Conservation (phyloP, 257 asterid genomes). For the Phtheirospermum japonicum region DNA sequence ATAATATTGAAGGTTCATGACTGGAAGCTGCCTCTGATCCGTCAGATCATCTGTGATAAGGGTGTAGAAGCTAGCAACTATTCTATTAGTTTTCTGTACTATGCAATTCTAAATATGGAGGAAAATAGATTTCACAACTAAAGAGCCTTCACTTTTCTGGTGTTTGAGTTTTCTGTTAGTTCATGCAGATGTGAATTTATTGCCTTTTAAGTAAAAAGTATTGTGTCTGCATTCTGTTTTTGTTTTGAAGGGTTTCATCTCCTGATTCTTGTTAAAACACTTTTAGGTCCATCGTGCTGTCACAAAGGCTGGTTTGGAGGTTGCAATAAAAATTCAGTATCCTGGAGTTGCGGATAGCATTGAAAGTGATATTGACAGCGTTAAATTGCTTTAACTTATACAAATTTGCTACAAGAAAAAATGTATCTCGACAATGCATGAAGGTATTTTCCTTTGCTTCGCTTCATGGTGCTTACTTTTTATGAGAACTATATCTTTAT, state of each 20-base stretch:
- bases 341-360: conserved; percentile 99
- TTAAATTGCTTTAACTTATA: conserved; percentile 73
- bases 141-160: neutral
- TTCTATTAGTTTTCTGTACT: neutral
- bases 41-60: neutral
- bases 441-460: conserved; percentile 48
- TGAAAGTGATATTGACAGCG: conserved; percentile 94
- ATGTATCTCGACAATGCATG: conserved; percentile 89
- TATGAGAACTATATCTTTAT: conserved; percentile 8
- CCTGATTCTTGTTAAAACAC: conserved; percentile 24
- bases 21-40: neutral
- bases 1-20: neutral
- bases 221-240: conserved; percentile 7
- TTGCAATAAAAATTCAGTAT: conserved; percentile 94
- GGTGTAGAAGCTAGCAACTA: no score
- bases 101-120: neutral
- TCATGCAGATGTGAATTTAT: conserved; percentile 1
- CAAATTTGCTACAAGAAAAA: conserved; percentile 79
- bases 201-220: neutral
- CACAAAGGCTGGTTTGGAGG: conserved; percentile 78
- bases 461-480: conserved; percentile 20
- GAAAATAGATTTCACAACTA: neutral
- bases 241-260: conserved; percentile 15
- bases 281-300: conserved; percentile 84
- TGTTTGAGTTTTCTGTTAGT: no score